phyloP scores from a whole-genome alignment of 2,329 filamentous ascomycete species.

The Colletotrichum sp. region DNA sequence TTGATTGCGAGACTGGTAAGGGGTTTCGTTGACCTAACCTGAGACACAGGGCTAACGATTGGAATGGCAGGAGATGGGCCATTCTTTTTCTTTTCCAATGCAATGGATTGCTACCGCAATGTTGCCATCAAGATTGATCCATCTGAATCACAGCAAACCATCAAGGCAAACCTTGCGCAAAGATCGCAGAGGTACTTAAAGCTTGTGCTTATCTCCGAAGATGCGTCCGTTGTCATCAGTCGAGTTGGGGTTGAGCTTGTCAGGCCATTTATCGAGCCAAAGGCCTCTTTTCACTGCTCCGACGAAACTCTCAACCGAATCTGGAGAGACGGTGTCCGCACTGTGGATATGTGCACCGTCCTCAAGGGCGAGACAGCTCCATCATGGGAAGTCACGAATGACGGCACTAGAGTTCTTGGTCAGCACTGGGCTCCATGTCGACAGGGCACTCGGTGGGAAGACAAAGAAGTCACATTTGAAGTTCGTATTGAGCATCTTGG shows the following conservation, averaged over 20 bases:
- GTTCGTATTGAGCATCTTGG: neutral
- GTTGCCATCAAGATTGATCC: neutral
- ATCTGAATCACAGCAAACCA: neutral
- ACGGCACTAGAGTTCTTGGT: neutral
- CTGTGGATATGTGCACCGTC: constrained; percentile 8
- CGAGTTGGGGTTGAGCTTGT: neutral
- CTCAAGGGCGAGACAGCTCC: neutral
- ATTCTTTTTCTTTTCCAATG: constrained; percentile 16
- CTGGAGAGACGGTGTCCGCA: constrained; percentile 3
- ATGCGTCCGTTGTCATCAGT: neutral
- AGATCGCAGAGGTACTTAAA: neutral
- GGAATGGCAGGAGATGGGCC: neutral
- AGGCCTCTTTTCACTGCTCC: neutral
- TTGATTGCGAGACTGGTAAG: constrained; percentile 1
- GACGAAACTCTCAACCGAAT: constrained; percentile 6
- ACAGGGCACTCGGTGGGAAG: constrained; percentile 5
- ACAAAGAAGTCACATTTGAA: neutral
- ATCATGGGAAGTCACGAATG: constrained; percentile 1
- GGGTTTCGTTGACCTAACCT: rapidly evolving
- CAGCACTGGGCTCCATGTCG: constrained; percentile 17
- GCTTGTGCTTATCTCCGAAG: neutral
- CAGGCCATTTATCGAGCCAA: neutral
- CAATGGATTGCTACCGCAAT: constrained; percentile 14
- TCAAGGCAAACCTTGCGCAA: neutral
- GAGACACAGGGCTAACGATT: neutral